Percentiles rank a stretch among this genome's conserved stretches.
Conservation (phyloP, 257 asterid species). For the Echites panduratus region DNA sequence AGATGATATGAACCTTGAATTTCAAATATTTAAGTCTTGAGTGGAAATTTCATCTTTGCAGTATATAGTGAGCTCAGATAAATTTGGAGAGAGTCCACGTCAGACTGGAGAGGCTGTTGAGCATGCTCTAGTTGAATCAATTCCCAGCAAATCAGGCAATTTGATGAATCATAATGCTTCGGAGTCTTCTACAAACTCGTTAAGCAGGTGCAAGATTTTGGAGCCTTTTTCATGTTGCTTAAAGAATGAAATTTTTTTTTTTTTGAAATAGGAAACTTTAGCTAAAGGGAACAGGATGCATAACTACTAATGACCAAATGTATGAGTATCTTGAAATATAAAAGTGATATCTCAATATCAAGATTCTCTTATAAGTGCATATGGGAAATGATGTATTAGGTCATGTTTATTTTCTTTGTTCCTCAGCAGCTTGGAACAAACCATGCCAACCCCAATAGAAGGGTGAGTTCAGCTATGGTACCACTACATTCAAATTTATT, state of each 20-base stretch:
- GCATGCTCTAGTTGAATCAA: conserved; percentile 4
- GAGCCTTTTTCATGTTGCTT: conserved; percentile 7
- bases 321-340: neutral
- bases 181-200: conserved; percentile 20
- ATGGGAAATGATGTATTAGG: neutral
- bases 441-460: neutral
- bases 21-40: conserved; percentile 20
- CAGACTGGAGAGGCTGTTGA: conserved; percentile 15
- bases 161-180: conserved; percentile 29
- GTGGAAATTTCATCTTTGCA: conserved; percentile 27
- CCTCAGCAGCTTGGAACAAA: neutral
- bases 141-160: conserved; percentile 19
- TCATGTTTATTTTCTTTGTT: neutral
- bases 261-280: neutral
- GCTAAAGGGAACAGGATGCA: neutral
- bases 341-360: neutral
- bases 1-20: conserved; percentile 24
- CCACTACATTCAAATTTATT: neutral
- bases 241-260: neutral
- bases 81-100: conserved; percentile 21
- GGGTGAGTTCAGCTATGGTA: neutral
- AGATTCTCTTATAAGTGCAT: neutral
- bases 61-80: conserved; percentile 29
- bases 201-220: conserved; percentile 36
- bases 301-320: neutral